These are phyloP conservation scores for Tetragonia tetragonoides DNA, from an alignment of 148 eudicot genomes.

Conservation along the genomic window DNA sequence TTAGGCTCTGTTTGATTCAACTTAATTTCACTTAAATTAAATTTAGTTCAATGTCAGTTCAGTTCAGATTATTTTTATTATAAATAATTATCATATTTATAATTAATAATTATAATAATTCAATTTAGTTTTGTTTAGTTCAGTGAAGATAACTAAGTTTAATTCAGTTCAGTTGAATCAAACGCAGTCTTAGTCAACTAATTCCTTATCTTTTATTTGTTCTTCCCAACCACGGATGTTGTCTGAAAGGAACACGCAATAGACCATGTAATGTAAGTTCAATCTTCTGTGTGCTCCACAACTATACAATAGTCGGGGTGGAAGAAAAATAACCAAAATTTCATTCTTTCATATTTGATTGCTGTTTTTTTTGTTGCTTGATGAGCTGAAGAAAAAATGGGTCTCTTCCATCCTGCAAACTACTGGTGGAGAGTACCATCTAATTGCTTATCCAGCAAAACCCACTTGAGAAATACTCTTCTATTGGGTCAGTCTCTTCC, in stretches of 20 bases:
- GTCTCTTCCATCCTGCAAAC: slow-evolving; percentile 31
- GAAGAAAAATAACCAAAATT: background rate
- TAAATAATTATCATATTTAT: too few species aligned
- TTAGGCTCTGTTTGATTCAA: too few species aligned
- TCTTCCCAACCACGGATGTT: slow-evolving; percentile 2
- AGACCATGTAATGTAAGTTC: background rate
- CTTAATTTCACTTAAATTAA: too few species aligned
- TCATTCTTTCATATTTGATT: background rate
- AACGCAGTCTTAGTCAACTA: too few species aligned
- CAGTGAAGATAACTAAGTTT: too few species aligned
- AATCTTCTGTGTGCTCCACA: too few species aligned
- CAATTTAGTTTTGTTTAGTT: too few species aligned
- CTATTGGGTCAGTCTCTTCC: slow-evolving; percentile 9
- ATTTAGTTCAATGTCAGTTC: too few species aligned
- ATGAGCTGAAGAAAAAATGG: slow-evolving; percentile 29
- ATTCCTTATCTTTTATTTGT: background rate
- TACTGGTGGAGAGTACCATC: slow-evolving; percentile 14
- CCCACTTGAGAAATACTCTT: slow-evolving; percentile 16
- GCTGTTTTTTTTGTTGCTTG: background rate
- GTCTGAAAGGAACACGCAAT: background rate
- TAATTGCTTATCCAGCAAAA: slow-evolving; percentile 14
- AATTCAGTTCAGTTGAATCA: too few species aligned
- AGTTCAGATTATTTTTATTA: too few species aligned
- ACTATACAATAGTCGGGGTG: background rate
- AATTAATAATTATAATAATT: too few species aligned